Conservation (phyloP, 345 rosid species). For the Bruguiera parviflora region DNA sequence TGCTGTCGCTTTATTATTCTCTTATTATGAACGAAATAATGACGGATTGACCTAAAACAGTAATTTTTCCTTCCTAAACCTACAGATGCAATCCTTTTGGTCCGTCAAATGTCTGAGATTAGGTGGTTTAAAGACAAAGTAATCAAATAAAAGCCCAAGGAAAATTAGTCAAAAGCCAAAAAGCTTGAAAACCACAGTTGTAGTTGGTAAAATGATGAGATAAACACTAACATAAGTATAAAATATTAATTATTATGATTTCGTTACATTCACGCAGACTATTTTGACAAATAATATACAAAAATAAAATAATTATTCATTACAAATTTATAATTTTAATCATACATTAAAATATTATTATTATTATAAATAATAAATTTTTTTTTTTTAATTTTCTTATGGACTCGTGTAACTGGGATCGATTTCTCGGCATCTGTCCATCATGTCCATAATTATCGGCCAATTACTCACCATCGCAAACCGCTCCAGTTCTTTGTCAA, state of each 20-base stretch:
- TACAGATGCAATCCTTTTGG: conserved; percentile 1
- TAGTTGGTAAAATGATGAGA: conserved; percentile 27
- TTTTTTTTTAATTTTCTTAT: too few species aligned
- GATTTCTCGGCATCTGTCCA: too few species aligned
- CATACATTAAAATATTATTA: too few species aligned
- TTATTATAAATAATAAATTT: too few species aligned
- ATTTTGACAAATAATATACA: too few species aligned
- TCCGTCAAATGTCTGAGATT: not conserved
- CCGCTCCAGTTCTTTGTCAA: conserved; percentile 26
- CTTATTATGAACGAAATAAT: not conserved
- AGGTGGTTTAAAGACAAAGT: conserved; percentile 18
- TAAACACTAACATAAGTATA: too few species aligned
- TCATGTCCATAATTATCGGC: conserved; percentile 8
- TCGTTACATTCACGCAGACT: too few species aligned
- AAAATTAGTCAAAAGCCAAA: conserved; percentile 24
- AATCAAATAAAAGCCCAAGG: not conserved
- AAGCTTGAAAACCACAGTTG: conserved; percentile 28
- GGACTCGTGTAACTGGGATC: too few species aligned
- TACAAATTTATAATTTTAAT: too few species aligned
- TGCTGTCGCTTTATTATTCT: too few species aligned
- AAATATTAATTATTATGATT: too few species aligned
- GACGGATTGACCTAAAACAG: not conserved
- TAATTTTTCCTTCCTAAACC: not conserved
- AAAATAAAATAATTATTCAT: too few species aligned
- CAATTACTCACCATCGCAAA: conserved; percentile 10